A percentile compares a stretch with the other conserved stretches of the same genome.
These are phyloP conservation scores for Wallacemonas sp. DNA, from an alignment of 208 protist genomes.

Conservation along the genomic window DNA sequence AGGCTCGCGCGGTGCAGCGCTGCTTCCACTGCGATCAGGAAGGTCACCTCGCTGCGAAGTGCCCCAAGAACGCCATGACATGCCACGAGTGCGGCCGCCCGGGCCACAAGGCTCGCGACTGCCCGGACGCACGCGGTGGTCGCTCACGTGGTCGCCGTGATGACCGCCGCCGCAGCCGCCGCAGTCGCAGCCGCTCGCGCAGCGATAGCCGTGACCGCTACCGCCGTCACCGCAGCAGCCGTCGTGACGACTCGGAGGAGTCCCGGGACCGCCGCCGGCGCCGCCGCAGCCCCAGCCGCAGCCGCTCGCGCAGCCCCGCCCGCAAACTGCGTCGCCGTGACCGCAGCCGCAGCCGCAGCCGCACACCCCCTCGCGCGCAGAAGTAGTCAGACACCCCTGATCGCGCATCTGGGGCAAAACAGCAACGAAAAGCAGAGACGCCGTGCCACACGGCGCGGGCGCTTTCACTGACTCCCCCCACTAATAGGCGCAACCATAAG, in stretches of 20 bases:
- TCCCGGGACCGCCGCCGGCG: constrained; percentile 24
- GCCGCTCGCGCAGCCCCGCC: constrained; percentile 30
- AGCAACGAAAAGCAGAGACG: not conserved
- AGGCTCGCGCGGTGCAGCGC: constrained; percentile 40
- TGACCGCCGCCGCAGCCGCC: not conserved
- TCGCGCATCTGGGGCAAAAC: not conserved
- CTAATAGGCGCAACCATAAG: no score
- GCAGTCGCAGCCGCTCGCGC: constrained; percentile 11
- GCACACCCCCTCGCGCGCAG: constrained; percentile 10
- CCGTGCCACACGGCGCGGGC: no score
- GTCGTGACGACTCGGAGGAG: not conserved
- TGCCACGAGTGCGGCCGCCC: constrained; percentile 48
- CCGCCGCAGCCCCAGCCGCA: constrained; percentile 27
- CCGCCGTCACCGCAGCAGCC: constrained; percentile 13
- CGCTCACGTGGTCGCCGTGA: no score
- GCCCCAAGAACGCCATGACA: constrained; percentile 19
- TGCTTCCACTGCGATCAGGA: constrained; percentile 70
- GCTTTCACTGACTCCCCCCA: no score
- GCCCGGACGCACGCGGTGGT: no score
- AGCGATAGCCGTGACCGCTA: constrained; percentile 10
- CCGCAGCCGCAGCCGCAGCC: constrained; percentile 25
- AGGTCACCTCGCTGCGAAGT: constrained; percentile 62
- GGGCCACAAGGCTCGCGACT: constrained; percentile 49
- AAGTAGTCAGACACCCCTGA: not conserved
- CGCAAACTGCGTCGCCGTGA: constrained; percentile 27